Evolutionary conservation across 1,139 yeast genomes (phyloP), one percentile per base, ranked within the genome.

Genomic region (Kodamaea plutei): DNA sequence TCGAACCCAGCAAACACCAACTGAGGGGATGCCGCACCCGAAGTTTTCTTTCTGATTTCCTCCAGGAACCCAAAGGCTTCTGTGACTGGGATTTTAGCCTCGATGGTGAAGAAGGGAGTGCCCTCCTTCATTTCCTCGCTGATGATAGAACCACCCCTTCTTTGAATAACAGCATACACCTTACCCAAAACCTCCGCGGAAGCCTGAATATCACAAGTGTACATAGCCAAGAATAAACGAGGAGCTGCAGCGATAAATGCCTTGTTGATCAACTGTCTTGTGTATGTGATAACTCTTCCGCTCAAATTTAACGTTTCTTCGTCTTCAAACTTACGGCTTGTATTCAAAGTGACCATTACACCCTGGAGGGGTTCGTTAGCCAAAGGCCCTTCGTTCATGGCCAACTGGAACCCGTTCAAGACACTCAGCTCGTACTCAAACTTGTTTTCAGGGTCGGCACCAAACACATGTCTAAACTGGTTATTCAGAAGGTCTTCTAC

Each of bases 61-160:
- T 91, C 97, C 30, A 95, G 80, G 48, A 93, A 88, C 2, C 98
- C 98, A 64, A 91, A 89, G 1, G 97, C 96, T 54, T 91, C 97
- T 9, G 85, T 83, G 10, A 93, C 97, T 0, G 99, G 98, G 21
- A 93, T 67, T 34, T 79, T 64, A 0, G 98, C 96, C 16, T 72
- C 78, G 37, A 93, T 78, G 12, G 87, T 84, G 66, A 89, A 93
- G 48, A 91, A 88, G 15, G 97, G 96, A 0, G 98, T 91, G 9
- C 98, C 98, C 54, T 93, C 98, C 50, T 89, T 88, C 89, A 91
- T 80, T 52, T 91, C 98, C 55, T 93, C 98, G 2, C 89, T 76
- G 2, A 83, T 70, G 35, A 93, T 84, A 30, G 74, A 63, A 23
- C 99, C 99, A 25, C 87, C 81, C 46, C 96, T 73, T 48, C 76